A percentile compares a stretch with the other conserved stretches of the same genome.
Evolutionary conservation across 2,329 filamentous ascomycete species (phyloP).

Genomic region (Akanthomyces lecanii): DNA sequence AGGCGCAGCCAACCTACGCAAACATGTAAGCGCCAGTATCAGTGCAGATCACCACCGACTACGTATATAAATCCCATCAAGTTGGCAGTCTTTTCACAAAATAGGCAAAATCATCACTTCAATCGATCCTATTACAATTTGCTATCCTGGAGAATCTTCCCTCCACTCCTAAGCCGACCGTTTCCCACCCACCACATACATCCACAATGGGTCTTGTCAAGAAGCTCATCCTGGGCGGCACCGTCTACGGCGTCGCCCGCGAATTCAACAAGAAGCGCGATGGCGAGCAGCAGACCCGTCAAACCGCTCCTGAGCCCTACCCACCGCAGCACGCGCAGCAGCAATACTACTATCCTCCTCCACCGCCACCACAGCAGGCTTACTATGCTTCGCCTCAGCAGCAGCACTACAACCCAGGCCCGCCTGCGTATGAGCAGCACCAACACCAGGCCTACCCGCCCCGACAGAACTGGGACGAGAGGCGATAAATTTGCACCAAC

Average conservation of each 20-base stretch:
- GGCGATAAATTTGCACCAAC: neutral
- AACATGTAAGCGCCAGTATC: neutral
- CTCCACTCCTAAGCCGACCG: neutral
- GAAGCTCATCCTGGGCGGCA: constrained; percentile 21
- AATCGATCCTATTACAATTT: neutral
- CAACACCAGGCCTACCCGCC: neutral
- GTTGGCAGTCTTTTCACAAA: neutral
- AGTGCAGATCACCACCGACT: neutral
- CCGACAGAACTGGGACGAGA: constrained; percentile 2
- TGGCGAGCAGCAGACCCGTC: constrained; percentile 16
- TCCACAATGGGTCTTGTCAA: constrained; percentile 18
- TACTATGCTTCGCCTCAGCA: neutral
- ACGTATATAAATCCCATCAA: neutral
- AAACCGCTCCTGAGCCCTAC: neutral
- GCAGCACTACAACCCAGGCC: neutral
- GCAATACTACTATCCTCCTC: neutral
- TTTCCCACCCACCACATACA: neutral
- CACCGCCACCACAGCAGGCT: neutral
- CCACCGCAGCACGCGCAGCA: neutral
- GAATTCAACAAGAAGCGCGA: constrained; percentile 26
- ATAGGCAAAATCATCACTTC: neutral
- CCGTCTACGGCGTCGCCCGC: constrained; percentile 27
- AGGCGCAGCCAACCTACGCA: constrained; percentile 1
- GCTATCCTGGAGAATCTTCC: neutral
- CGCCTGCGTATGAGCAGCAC: constrained; percentile 7